Percentiles rank a stretch among this genome's conserved stretches.
phyloP scores from a whole-genome alignment of 192 early-diverging fungal genomes.

The Glomus cerebriforme region DNA sequence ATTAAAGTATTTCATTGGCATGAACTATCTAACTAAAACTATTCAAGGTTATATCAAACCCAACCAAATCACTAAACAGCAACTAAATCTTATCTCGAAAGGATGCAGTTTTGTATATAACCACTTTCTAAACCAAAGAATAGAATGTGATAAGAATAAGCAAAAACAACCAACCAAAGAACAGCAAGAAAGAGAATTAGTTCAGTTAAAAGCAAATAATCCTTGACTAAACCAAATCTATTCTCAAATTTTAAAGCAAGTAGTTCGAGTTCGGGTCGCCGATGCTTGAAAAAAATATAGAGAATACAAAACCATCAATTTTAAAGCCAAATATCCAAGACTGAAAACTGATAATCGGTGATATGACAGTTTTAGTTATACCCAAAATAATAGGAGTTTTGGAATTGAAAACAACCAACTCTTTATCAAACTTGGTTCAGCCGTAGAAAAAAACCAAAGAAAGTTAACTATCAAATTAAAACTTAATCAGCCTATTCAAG shows the following conservation, averaged over 20 bases:
- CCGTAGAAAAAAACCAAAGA: background rate
- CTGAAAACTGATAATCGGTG: background rate
- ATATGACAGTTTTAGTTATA: background rate
- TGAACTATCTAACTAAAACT: no score
- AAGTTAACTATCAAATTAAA: background rate
- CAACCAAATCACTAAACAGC: no score
- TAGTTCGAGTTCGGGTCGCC: background rate
- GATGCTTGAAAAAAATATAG: background rate
- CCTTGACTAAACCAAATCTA: background rate
- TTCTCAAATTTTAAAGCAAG: background rate
- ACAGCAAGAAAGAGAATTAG: background rate
- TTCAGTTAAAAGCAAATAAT: background rate
- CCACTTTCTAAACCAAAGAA: background rate
- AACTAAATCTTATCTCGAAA: background rate
- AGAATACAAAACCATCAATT: background rate
- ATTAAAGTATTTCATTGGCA: no score
- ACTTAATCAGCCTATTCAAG: background rate
- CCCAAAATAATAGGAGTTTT: no score
- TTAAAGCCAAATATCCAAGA: background rate
- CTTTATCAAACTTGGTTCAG: no score
- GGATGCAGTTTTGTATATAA: background rate
- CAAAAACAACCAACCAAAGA: background rate
- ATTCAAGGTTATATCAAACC: no score
- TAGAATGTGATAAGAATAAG: background rate
- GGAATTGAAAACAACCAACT: background rate